Evolutionary conservation across 208 protist species (phyloP).

Genomic region (Tritrichomonas musculus): DNA sequence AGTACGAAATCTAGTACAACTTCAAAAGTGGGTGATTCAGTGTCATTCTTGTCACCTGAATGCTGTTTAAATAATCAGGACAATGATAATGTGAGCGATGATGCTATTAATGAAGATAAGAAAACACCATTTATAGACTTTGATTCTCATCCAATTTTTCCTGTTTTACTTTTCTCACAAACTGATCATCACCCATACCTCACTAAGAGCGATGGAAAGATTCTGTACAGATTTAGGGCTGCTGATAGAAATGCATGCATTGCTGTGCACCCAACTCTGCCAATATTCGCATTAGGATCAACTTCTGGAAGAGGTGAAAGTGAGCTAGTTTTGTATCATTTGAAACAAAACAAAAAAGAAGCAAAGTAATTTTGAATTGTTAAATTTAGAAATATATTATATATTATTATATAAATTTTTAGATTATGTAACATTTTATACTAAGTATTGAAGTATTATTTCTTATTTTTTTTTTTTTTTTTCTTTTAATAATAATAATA

Average conservation of each 20-base stretch:
- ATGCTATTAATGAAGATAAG: neutral
- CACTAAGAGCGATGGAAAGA: neutral
- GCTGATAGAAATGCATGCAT: neutral
- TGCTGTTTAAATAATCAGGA: neutral
- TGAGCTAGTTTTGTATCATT: neutral
- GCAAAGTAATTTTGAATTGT: no score
- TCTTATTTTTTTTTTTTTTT: no score
- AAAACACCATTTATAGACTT: neutral
- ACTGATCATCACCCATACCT: neutral
- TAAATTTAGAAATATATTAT: no score
- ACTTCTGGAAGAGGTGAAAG: neutral
- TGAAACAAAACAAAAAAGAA: no score
- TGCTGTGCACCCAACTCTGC: neutral
- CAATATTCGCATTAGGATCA: conserved; percentile 6
- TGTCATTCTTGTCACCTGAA: neutral
- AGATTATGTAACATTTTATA: no score
- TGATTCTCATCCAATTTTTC: neutral
- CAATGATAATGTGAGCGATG: neutral
- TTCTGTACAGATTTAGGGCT: neutral
- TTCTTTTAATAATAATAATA: no score
- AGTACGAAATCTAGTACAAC: no score
- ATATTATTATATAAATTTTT: no score
- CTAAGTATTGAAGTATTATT: no score
- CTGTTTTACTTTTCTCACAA: neutral
- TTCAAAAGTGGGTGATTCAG: neutral